phyloP scores from a whole-genome alignment of 2,329 filamentous ascomycete species.

The Aaosphaeria pasadenensis region DNA sequence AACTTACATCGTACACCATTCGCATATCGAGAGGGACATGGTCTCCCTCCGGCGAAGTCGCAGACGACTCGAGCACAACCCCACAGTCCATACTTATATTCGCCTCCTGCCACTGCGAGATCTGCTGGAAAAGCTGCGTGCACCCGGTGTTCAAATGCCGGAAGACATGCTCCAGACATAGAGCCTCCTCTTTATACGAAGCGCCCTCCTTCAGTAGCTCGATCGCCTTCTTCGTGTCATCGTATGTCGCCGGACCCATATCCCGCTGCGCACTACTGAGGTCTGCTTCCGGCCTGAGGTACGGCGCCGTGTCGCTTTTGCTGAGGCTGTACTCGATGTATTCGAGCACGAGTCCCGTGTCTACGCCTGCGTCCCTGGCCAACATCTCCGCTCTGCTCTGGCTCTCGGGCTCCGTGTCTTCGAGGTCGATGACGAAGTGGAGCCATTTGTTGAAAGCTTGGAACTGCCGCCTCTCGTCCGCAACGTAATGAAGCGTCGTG shows the following conservation, averaged over 20 bases:
- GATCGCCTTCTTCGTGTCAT: constrained; percentile 32
- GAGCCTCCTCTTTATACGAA: constrained; percentile 32
- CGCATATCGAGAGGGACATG: constrained; percentile 51
- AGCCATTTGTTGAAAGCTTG: constrained; percentile 79
- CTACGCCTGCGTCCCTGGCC: constrained; percentile 74
- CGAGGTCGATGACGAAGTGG: constrained; percentile 74
- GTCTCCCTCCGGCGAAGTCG: constrained; percentile 18
- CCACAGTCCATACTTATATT: constrained; percentile 67
- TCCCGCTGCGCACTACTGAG: constrained; percentile 7
- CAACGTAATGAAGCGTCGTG: constrained; percentile 66
- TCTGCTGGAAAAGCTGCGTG: constrained; percentile 31
- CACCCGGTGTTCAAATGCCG: constrained; percentile 33
- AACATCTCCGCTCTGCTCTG: constrained; percentile 65
- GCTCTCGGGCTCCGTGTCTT: constrained; percentile 61
- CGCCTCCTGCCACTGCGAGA: constrained; percentile 44
- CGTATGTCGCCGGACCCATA: constrained; percentile 15
- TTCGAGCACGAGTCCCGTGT: constrained; percentile 67
- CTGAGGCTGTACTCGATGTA: constrained; percentile 74
- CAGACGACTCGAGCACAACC: constrained; percentile 45
- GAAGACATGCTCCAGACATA: constrained; percentile 40
- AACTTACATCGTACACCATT: constrained; percentile 52
- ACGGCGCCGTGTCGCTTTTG: constrained; percentile 62
- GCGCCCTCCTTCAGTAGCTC: constrained; percentile 43
- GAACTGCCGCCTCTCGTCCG: constrained; percentile 78
- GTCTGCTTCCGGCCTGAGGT: constrained; percentile 48